A percentile compares a stretch with the other conserved stretches of the same genome.
phyloP scores from a whole-genome alignment of 257 asterid species.

The Agastache rugosa region DNA sequence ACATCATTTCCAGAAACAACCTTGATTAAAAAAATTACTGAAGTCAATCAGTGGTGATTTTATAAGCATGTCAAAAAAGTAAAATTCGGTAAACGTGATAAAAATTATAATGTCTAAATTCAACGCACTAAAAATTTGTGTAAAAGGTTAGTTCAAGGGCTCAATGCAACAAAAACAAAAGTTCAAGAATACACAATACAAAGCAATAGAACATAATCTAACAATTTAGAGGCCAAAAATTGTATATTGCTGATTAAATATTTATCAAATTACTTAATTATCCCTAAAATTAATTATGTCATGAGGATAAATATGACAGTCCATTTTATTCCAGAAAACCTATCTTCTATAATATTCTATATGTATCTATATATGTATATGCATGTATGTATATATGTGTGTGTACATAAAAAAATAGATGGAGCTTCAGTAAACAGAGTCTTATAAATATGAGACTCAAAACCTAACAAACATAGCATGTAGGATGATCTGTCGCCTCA shows the following conservation, averaged over 20 bases:
- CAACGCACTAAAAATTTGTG: neutral
- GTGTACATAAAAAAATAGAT: neutral
- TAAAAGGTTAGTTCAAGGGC: neutral
- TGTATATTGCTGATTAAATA: neutral
- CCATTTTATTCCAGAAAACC: neutral
- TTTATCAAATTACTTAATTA: no score
- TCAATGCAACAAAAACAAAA: neutral
- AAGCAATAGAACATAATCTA: neutral
- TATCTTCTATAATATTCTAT: neutral
- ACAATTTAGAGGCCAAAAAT: neutral
- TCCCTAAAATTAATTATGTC: no score
- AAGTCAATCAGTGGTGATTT: neutral
- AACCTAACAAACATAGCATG: constrained; percentile 3
- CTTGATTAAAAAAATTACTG: neutral
- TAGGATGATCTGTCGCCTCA: constrained; percentile 27
- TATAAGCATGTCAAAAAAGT: neutral
- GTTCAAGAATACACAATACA: neutral
- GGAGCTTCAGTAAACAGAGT: neutral
- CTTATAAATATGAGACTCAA: neutral
- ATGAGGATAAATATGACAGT: neutral
- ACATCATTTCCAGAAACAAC: neutral
- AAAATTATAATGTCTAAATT: neutral
- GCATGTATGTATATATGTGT: neutral
- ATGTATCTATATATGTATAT: neutral
- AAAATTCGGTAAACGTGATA: no score